phyloP scores from a whole-genome alignment of 495 filamentous ascomycete genomes.

The Talaromyces ruber region DNA sequence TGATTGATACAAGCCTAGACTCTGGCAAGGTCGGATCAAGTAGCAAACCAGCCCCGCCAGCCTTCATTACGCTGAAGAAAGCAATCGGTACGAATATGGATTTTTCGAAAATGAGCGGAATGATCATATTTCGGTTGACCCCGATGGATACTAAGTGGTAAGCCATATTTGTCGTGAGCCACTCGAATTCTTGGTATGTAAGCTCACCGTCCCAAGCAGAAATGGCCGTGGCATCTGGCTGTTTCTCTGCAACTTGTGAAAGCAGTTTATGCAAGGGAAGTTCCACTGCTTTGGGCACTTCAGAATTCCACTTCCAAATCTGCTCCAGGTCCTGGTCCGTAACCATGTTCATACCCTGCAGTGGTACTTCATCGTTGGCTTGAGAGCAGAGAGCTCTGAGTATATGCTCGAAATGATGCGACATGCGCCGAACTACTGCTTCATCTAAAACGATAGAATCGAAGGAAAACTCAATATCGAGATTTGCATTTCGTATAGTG shows the following conservation, averaged over 20 bases:
- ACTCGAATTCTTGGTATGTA: slow-evolving; percentile 27
- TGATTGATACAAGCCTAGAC: slow-evolving; percentile 16
- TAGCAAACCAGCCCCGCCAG: slow-evolving; percentile 33
- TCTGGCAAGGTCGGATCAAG: slow-evolving; percentile 31
- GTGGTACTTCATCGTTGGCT: background rate
- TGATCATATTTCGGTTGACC: background rate
- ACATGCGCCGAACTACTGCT: background rate
- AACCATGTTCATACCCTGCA: background rate
- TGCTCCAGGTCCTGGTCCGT: slow-evolving; percentile 6
- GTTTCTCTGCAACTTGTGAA: slow-evolving; percentile 13
- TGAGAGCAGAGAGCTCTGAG: background rate
- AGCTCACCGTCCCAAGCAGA: slow-evolving; percentile 38
- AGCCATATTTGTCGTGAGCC: slow-evolving; percentile 21
- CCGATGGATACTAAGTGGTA: background rate
- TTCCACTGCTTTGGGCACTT: slow-evolving; percentile 13
- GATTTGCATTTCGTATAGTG: background rate
- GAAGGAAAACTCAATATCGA: background rate
- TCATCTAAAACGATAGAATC: background rate
- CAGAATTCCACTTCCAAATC: slow-evolving; percentile 14
- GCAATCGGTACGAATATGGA: slow-evolving; percentile 30
- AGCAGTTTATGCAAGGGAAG: slow-evolving; percentile 15
- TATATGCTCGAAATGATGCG: background rate
- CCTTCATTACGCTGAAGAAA: slow-evolving; percentile 39
- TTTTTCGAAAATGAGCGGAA: slow-evolving; percentile 20
- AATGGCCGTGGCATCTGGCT: slow-evolving; percentile 28